Conservation (phyloP, 441 rosid species). For the Corymbia calophylla region DNA sequence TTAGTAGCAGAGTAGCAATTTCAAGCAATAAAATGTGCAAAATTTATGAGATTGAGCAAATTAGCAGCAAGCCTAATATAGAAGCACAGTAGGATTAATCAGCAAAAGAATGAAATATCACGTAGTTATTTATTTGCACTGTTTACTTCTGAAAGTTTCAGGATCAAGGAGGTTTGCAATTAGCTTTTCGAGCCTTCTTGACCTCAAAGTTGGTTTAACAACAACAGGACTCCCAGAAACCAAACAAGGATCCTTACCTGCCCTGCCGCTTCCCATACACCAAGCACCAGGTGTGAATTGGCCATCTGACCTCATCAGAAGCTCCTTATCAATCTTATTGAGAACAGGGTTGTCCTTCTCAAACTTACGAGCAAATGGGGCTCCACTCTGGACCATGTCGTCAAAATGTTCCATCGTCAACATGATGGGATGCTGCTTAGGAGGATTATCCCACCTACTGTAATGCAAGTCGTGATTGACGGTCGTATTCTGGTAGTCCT, state of each 20-base stretch:
- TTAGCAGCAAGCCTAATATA: not conserved
- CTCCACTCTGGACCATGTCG: slow-evolving; percentile 69
- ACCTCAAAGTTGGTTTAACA: slow-evolving; percentile 52
- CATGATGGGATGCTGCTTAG: slow-evolving; percentile 49
- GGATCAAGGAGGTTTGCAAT: slow-evolving; percentile 52
- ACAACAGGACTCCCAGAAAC: slow-evolving; percentile 34
- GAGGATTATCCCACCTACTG: slow-evolving; percentile 67
- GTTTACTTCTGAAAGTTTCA: slow-evolving; percentile 58
- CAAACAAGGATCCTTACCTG: slow-evolving; percentile 38
- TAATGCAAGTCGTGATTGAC: slow-evolving; percentile 71
- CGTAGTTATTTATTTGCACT: slow-evolving; percentile 51
- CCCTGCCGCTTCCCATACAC: slow-evolving; percentile 33
- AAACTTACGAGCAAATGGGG: slow-evolving; percentile 72
- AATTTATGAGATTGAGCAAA: not conserved
- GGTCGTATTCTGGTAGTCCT: slow-evolving; percentile 74
- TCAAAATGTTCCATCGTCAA: slow-evolving; percentile 43
- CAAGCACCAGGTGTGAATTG: slow-evolving; percentile 50
- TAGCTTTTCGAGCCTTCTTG: slow-evolving; percentile 65
- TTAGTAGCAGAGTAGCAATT: not conserved
- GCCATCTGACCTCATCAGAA: slow-evolving; percentile 32
- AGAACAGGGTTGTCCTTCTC: slow-evolving; percentile 45
- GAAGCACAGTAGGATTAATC: not conserved
- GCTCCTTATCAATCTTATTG: slow-evolving; percentile 47
- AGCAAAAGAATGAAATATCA: not conserved
- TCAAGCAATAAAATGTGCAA: not conserved